Percentiles rank a stretch among this genome's conserved stretches.
Evolutionary conservation across 1,284 basidiomycete species (phyloP).

Genomic region (Ustilago cynodontis): DNA sequence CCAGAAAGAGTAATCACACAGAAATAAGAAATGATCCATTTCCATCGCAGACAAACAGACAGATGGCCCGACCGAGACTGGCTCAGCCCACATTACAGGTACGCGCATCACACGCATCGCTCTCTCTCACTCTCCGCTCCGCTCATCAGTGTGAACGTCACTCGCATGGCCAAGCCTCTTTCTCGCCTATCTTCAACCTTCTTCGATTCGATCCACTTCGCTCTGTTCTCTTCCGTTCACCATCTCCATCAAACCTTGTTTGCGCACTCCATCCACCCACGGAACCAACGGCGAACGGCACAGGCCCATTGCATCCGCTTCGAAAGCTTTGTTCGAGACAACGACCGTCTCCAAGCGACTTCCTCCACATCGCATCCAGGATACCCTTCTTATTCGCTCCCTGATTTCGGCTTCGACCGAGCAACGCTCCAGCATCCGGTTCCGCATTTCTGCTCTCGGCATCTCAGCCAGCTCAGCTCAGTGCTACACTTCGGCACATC

Average conservation of each 20-base stretch:
- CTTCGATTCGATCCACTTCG: not conserved
- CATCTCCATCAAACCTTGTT: constrained; percentile 10
- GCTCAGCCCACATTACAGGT: constrained; percentile 7
- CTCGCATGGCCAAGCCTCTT: constrained; percentile 1
- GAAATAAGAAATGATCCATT: not conserved
- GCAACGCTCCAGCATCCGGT: not conserved
- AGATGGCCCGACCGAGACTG: constrained; percentile 3
- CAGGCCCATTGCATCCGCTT: not conserved
- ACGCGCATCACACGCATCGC: constrained; percentile 13
- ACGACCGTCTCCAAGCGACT: not conserved
- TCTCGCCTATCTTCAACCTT: not conserved
- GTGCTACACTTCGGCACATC: not conserved
- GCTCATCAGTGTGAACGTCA: not conserved
- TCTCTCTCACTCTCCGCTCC: not conserved
- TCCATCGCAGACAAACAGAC: not conserved
- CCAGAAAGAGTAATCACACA: constrained; percentile 5
- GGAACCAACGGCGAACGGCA: not conserved
- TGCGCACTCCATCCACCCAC: constrained; percentile 8
- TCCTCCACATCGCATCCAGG: constrained; percentile 3
- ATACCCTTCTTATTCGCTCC: not conserved
- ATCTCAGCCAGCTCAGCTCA: too few species aligned
- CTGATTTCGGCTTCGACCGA: not conserved
- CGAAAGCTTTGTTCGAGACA: not conserved
- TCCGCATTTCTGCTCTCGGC: too few species aligned
- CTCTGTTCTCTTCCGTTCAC: not conserved